Percentiles rank a stretch among this genome's conserved stretches.
phyloP scores from a whole-genome alignment of 2,329 filamentous ascomycete species.

The Boeremia exigua region DNA sequence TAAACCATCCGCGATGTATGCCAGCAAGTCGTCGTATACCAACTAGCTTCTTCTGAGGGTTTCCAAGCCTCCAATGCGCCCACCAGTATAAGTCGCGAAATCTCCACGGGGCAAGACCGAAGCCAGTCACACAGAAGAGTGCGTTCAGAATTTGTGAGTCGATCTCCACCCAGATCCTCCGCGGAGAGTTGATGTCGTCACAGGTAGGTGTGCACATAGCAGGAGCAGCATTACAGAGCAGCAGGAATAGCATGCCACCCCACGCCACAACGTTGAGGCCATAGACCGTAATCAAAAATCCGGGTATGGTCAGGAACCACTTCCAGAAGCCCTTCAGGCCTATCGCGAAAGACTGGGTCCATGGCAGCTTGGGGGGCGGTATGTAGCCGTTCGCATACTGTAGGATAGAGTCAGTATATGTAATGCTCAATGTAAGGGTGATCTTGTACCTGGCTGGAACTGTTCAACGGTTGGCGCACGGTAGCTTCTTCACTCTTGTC shows the following conservation, averaged over 20 bases:
- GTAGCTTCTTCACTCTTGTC: conserved; percentile 23
- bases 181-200: conserved; percentile 74
- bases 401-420: conserved; percentile 8
- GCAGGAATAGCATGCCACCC: conserved; percentile 89
- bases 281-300: conserved; percentile 80
- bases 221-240: conserved; percentile 76
- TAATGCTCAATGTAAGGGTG: neutral
- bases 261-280: conserved; percentile 83
- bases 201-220: conserved; percentile 76
- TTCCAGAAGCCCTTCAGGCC: conserved; percentile 69
- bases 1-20: conserved; percentile 77
- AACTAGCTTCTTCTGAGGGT: conserved; percentile 51
- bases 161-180: conserved; percentile 84
- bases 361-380: conserved; percentile 56
- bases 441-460: conserved; percentile 26
- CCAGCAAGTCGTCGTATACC: conserved; percentile 73
- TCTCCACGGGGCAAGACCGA: conserved; percentile 84
- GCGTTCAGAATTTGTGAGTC: conserved; percentile 84
- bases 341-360: conserved; percentile 64
- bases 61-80: conserved; percentile 59
- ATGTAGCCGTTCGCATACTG: conserved; percentile 51
- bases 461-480: conserved; percentile 18
- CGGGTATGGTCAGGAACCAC: conserved; percentile 76
- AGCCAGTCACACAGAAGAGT: conserved; percentile 86
- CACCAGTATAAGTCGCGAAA: conserved; percentile 77